Evolutionary conservation across 1,284 basidiomycete genomes (phyloP), one percentile per base, ranked within the genome.

Genomic region (Pseudozyma sp.): DNA sequence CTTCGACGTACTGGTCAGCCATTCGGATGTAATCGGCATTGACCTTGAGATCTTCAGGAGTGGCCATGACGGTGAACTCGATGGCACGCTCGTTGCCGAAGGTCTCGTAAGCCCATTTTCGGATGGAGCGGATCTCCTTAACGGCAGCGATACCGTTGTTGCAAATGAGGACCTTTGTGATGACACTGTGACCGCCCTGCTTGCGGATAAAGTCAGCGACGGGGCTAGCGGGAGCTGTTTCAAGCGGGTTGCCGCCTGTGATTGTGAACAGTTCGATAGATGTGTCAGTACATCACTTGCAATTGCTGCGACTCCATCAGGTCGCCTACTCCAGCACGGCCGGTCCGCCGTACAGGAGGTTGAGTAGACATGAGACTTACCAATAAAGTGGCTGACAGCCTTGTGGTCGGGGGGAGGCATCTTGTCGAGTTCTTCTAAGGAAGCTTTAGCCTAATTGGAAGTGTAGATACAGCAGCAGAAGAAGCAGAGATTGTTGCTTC

Each of bases 21-120:
- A 99, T 99, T 78, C 97, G 93, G 86, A 99, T 99, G 87, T 99
- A 99, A 86, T 99, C 97, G 45, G 97, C 97, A 84, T 99, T 99
- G 86, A 98, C 95, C 85, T 94, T 94, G 74, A 80, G 68, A 88
- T 99, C 97, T 86, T 99, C 97, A 35, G 97, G 97, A 4, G 97
- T 99, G 53, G 97, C 95, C 97, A 99, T 99, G 73, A 98, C 97
- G 49, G 94, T 96, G 88, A 99, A 99, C 86, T 99, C 95, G 87
- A 99, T 90, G 61, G 93, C 93, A 76, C 94, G 92, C 85, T 99
- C 97, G 59, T 91, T 91, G 69, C 97, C 97, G 86, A 99, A 99
- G 0, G 95, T 97, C 87, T 99, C 97, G 88, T 99, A 99, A 79
- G 94, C 95, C 97, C 97, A 99, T 90, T 98, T 96, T 75, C 97